Conservation (phyloP, 352 stramenopile species). For the Poterioochromonas sp. region DNA sequence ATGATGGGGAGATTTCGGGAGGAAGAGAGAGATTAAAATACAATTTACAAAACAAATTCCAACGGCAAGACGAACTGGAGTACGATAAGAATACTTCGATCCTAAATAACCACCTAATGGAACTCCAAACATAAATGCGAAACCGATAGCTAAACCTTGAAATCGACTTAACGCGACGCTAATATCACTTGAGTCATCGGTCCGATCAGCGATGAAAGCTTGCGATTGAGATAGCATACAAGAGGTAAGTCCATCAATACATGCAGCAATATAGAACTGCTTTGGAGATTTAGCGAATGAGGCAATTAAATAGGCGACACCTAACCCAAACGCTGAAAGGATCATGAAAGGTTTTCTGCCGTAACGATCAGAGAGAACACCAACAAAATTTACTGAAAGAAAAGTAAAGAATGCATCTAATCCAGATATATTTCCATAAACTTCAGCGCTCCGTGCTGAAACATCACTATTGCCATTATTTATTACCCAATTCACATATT, state of each 20-base stretch:
- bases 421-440: slow-evolving; percentile 4
- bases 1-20: not conserved
- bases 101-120: not conserved
- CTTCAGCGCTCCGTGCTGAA: not conserved
- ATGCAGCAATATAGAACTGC: not conserved
- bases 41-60: not conserved
- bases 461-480: not conserved
- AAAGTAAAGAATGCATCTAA: slow-evolving; percentile 26
- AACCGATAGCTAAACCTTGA: slow-evolving; percentile 1
- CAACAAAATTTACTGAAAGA: slow-evolving; percentile 1
- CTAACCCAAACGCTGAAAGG: not conserved
- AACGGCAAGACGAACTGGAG: not conserved
- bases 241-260: slow-evolving; percentile 2
- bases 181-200: not conserved
- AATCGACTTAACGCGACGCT: slow-evolving; percentile 16
- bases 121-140: slow-evolving; percentile 6
- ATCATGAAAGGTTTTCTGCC: slow-evolving; percentile 27
- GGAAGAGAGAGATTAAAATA: not conserved
- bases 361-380: not conserved
- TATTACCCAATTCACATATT: not conserved
- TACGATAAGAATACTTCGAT: not conserved
- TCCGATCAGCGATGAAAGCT: not conserved
- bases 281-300: not conserved
- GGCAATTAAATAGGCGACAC: not conserved
- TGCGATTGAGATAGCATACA: slow-evolving; percentile 17